These are phyloP conservation scores for Climacium dendroides DNA, from an alignment of 225 moss, liverwort and hornwort genomes.

Conservation along the genomic window DNA sequence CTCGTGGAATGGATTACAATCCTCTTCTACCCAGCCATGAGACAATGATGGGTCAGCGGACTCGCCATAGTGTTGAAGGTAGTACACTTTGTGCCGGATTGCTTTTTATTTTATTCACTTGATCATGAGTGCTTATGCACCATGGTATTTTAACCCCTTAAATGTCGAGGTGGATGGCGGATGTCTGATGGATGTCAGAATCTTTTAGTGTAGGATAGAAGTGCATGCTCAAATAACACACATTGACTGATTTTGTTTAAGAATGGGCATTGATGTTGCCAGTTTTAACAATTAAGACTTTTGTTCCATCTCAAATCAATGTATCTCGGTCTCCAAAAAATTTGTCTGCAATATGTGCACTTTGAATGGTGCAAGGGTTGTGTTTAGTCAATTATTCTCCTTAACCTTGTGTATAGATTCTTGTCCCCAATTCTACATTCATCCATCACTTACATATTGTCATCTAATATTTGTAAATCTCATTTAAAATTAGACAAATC, in stretches of 20 bases:
- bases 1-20: background rate
- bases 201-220: too few relatives aligned
- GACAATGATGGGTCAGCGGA: background rate
- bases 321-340: background rate
- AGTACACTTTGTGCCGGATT: background rate
- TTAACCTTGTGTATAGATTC: background rate
- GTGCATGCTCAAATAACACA: background rate
- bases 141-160: background rate
- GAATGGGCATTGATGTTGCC: accelerated
- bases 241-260: background rate
- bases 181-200: too few relatives aligned
- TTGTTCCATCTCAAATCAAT: background rate
- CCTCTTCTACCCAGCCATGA: background rate
- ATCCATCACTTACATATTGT: background rate
- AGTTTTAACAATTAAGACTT: background rate
- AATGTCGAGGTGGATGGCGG: too few relatives aligned
- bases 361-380: background rate
- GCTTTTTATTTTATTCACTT: background rate
- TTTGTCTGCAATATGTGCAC: background rate
- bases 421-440: background rate
- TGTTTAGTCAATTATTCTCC: background rate
- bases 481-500: background rate
- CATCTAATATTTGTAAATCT: background rate
- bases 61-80: background rate
- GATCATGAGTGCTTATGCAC: background rate